A percentile compares a stretch with the other conserved stretches of the same genome.
phyloP scores from a whole-genome alignment of 23 red algal species.

The Gracilaria vermiculophylla region DNA sequence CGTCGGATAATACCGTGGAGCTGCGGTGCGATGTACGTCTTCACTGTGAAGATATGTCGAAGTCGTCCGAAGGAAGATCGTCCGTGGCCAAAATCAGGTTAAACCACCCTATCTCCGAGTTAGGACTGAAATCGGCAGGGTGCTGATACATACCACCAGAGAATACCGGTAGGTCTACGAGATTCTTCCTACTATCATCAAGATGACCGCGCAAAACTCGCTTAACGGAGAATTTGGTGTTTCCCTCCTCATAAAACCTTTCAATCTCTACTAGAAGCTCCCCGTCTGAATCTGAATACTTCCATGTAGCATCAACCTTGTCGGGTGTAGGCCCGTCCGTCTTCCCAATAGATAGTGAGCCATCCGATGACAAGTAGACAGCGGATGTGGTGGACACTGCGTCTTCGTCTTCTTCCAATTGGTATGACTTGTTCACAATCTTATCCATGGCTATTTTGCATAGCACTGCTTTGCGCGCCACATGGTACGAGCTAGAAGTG shows the following conservation, averaged over 20 bases:
- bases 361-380: slow-evolving; percentile 42
- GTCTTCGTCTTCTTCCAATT: slow-evolving; percentile 71
- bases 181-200: slow-evolving; percentile 61
- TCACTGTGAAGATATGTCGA: slow-evolving; percentile 49
- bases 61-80: slow-evolving; percentile 53
- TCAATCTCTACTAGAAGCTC: slow-evolving; percentile 60
- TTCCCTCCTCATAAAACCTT: slow-evolving; percentile 30
- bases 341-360: slow-evolving; percentile 38
- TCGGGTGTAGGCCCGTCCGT: slow-evolving; percentile 64
- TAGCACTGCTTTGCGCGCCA: not conserved
- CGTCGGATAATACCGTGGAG: too few species aligned
- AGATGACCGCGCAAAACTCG: slow-evolving; percentile 62
- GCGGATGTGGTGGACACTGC: slow-evolving; percentile 32
- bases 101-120: slow-evolving; percentile 60
- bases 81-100: slow-evolving; percentile 58
- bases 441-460: slow-evolving; percentile 14
- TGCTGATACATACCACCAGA: slow-evolving; percentile 49
- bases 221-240: slow-evolving; percentile 41
- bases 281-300: slow-evolving; percentile 21
- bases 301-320: slow-evolving; percentile 48
- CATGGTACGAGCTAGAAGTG: not conserved
- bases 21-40: not conserved
- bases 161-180: slow-evolving; percentile 52
- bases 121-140: slow-evolving; percentile 44
- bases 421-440: slow-evolving; percentile 51